Conservation (phyloP, 2,329 filamentous ascomycete species). For the Penicillium hordei region DNA sequence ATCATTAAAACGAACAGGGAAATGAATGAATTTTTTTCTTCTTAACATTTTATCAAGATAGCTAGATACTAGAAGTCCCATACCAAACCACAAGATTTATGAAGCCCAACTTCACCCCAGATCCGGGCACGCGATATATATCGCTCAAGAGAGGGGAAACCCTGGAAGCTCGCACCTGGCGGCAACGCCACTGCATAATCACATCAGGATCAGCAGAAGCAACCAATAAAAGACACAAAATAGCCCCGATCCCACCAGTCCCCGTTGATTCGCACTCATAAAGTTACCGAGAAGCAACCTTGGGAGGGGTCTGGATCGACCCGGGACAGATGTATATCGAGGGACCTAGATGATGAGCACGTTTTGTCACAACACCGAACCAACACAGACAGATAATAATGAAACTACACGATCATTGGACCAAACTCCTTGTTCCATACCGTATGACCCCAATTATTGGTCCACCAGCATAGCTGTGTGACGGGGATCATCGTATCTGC, state of each 20-base stretch:
- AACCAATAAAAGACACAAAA: constrained; percentile 5
- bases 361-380: background rate
- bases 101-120: background rate
- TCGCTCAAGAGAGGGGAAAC: constrained; percentile 9
- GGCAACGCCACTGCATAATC: constrained; percentile 4
- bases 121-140: background rate
- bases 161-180: background rate
- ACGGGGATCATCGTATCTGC: constrained; percentile 1
- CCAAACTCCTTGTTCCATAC: background rate
- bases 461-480: background rate
- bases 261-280: background rate
- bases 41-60: background rate
- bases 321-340: background rate
- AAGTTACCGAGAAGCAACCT: background rate
- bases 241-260: background rate
- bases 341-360: background rate
- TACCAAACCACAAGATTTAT: background rate
- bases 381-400: background rate
- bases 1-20: background rate
- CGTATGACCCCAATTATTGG: background rate
- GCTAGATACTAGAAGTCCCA: background rate
- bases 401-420: background rate
- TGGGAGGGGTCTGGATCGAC: background rate
- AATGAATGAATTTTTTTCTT: background rate
- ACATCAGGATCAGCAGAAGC: constrained; percentile 3